Percentiles rank a stretch among this genome's conserved stretches.
Conservation (phyloP, 208 protist genomes). For the Wallacemonas sp. region DNA sequence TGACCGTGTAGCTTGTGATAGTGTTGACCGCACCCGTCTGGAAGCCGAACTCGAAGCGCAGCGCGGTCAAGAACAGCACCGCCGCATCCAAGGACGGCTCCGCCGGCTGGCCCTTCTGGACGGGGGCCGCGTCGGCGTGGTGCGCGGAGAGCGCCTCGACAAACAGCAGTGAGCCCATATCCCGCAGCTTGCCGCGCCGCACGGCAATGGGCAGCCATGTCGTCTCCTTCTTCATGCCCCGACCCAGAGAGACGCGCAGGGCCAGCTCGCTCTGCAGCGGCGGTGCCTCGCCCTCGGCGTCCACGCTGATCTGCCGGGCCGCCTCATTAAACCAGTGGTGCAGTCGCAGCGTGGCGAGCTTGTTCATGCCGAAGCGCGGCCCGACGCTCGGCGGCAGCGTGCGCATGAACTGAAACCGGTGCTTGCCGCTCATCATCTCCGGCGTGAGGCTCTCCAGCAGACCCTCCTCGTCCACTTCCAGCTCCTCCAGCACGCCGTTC, state of each 20-base stretch:
- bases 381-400: slow-evolving; percentile 43
- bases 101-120: too few relatives aligned
- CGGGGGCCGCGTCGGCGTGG: too few relatives aligned
- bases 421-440: slow-evolving; percentile 23
- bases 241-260: slow-evolving; percentile 59
- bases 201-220: slow-evolving; percentile 69
- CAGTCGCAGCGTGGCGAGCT: slow-evolving; percentile 31
- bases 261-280: slow-evolving; percentile 51
- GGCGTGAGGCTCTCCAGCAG: slow-evolving; percentile 11
- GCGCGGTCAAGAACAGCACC: slow-evolving; percentile 38
- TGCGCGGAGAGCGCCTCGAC: slow-evolving; percentile 7
- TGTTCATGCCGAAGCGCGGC: slow-evolving; percentile 69
- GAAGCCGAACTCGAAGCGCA: slow-evolving; percentile 69
- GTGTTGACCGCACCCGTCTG: slow-evolving; percentile 51
- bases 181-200: slow-evolving; percentile 15
- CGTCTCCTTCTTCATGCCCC: slow-evolving; percentile 61
- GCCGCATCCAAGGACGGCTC: neutral
- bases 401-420: slow-evolving; percentile 34
- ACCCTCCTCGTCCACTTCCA: slow-evolving; percentile 16
- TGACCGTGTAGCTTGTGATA: slow-evolving; percentile 53
- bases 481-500: slow-evolving; percentile 13
- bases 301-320: neutral
- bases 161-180: slow-evolving; percentile 4
- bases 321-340: slow-evolving; percentile 23
- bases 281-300: neutral